These are phyloP conservation scores for Hygrophila difformis DNA, from an alignment of 257 asterid species.

Conservation along the genomic window DNA sequence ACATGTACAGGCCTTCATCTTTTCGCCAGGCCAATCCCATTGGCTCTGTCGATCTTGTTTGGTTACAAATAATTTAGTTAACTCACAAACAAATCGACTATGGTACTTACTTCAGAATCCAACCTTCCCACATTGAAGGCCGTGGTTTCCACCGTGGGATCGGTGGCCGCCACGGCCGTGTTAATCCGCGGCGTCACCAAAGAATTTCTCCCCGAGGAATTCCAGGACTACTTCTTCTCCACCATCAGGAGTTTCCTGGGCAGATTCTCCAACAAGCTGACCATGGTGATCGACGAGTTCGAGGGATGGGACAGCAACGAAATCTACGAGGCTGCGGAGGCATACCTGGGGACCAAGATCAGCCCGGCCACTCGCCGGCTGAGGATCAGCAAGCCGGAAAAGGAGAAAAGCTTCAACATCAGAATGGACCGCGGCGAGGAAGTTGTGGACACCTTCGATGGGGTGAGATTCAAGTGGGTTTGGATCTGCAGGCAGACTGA, in stretches of 20 bases:
- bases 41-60: too few relatives aligned
- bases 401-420: conserved; percentile 33
- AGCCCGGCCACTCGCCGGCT: conserved; percentile 38
- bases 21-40: too few relatives aligned
- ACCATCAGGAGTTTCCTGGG: conserved; percentile 25
- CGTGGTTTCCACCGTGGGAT: conserved; percentile 36
- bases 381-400: conserved; percentile 49
- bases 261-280: conserved; percentile 40
- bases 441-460: conserved; percentile 26
- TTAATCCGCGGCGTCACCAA: conserved; percentile 35
- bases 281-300: conserved; percentile 51
- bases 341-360: conserved; percentile 35
- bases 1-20: too few relatives aligned
- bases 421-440: conserved; percentile 40
- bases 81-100: too few relatives aligned
- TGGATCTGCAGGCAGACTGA: conserved; percentile 30
- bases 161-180: conserved; percentile 47
- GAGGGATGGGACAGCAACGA: conserved; percentile 43
- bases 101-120: too few relatives aligned
- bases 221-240: conserved; percentile 35
- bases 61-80: too few relatives aligned
- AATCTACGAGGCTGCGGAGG: conserved; percentile 52
- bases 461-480: conserved; percentile 41
- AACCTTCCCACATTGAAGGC: conserved; percentile 36
- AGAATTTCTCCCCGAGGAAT: conserved; percentile 34